These are phyloP conservation scores for Emmonsia crescens DNA, from an alignment of 2,329 filamentous ascomycete genomes.

Conservation along the genomic window DNA sequence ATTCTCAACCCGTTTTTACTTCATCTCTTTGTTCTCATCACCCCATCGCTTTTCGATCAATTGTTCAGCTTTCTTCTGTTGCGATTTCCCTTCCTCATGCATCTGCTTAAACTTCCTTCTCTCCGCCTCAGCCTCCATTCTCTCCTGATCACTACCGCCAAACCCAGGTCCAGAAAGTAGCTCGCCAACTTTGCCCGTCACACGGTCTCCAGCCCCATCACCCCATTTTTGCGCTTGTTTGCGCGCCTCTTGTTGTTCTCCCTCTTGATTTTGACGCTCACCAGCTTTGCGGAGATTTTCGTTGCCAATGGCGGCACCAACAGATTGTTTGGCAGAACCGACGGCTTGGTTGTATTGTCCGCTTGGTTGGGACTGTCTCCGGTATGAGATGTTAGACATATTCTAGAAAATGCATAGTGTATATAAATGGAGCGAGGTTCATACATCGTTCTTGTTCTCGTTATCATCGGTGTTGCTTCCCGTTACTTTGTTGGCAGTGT, in stretches of 20 bases:
- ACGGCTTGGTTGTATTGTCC: conserved; percentile 82
- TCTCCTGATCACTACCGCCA: conserved; percentile 55
- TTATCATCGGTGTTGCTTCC: conserved; percentile 11
- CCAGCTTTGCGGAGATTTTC: conserved; percentile 66
- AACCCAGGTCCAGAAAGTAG: conserved; percentile 53
- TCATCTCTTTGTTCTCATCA: neutral
- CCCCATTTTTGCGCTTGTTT: conserved; percentile 69
- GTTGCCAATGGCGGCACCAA: conserved; percentile 65
- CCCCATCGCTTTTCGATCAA: conserved; percentile 57
- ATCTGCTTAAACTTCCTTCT: conserved; percentile 49
- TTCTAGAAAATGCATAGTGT: neutral
- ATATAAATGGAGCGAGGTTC: neutral
- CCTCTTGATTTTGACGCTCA: conserved; percentile 65
- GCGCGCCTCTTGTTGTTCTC: conserved; percentile 70
- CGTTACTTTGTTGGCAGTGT: neutral
- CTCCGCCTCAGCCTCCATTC: conserved; percentile 33
- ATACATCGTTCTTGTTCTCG: conserved; percentile 10
- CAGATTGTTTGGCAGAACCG: conserved; percentile 71
- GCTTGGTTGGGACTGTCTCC: conserved; percentile 26
- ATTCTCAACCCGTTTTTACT: neutral
- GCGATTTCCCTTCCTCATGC: conserved; percentile 74
- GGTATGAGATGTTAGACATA: neutral
- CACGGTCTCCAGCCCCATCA: conserved; percentile 55
- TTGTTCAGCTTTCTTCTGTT: conserved; percentile 69
- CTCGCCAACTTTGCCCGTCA: conserved; percentile 59